Evolutionary conservation across 306 rosid species (phyloP).

Genomic region (Medicago lupulina): DNA sequence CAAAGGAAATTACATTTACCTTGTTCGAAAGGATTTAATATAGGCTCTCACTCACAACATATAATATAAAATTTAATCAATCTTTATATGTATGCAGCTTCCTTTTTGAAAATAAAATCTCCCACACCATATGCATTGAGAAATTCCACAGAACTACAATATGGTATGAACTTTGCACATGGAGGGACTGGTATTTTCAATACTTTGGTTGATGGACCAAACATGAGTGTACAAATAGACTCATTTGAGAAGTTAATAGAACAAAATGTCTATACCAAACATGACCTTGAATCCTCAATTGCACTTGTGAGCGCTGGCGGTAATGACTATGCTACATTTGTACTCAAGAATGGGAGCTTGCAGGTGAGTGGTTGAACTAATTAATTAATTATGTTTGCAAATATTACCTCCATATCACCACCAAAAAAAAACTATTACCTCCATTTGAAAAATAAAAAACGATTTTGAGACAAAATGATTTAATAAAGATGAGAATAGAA

Average conservation of each 20-base stretch:
- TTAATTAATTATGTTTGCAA: no score
- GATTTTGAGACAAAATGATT: no score
- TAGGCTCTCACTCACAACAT: no score
- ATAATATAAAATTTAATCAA: no score
- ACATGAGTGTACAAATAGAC: slow-evolving; percentile 43
- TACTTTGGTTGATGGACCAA: slow-evolving; percentile 50
- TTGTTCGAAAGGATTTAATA: no score
- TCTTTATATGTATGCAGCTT: slow-evolving; percentile 37
- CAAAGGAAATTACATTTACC: no score
- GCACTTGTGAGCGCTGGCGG: slow-evolving; percentile 45
- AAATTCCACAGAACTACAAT: slow-evolving; percentile 12
- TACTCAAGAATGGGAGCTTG: background rate
- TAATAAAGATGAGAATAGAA: no score
- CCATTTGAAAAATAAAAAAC: no score
- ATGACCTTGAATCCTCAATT: slow-evolving; percentile 48
- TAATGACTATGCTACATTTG: slow-evolving; percentile 33
- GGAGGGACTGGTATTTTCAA: slow-evolving; percentile 48
- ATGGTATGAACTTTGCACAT: slow-evolving; percentile 47
- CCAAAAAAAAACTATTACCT: no score
- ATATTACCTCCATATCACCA: no score
- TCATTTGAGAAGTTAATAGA: slow-evolving; percentile 46
- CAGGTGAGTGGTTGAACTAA: background rate
- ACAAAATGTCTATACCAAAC: slow-evolving; percentile 48
- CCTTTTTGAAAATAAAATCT: slow-evolving; percentile 33
- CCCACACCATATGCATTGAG: slow-evolving; percentile 34